Base-by-base conservation (phyloP, 192 early-diverging fungal species). In the Coemansia sp. region DNA sequence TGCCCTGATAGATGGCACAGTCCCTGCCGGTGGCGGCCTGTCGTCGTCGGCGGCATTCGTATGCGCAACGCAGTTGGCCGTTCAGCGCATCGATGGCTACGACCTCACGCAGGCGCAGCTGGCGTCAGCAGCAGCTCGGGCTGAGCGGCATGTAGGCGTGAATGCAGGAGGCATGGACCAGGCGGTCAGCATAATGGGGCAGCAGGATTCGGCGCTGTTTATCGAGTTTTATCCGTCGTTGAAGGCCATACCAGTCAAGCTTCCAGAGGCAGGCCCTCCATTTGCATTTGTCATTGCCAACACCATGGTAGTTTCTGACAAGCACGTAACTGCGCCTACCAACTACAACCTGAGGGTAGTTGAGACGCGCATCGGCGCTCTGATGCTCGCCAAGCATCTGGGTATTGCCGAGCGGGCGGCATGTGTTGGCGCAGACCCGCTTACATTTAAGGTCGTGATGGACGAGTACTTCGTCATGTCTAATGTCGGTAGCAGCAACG, bases 291-390 rank as follows among this genome's bases (percentile, higher is more conserved):
- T 96, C 43, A 89, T 98, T 66, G 92, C 94, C 34, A 91, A 98
- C 81, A 93, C 94, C 0, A 73, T 94, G 37, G 92, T 95, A 0
- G 87, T 86, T 0, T 85, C 92, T 10, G 92, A 98, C 68, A 98
- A 98, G 74, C 85, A 88, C 36, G 87, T 90, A 3, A 94, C 93
- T 8, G 94, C 90, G 2, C 92, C 94, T 6, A 88, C 83, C 5
- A 87, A 92, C 75, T 98, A 98, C 77, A 98, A 98, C 76, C 76
- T 96, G 14, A 89, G 95, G 31, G 95, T 96, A 0, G 91, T 96
- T 18, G 95, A 98, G 66, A 94, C 92, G 10, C 88, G 92, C 18
- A 69, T 95, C 3, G 94, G 88, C 11, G 90, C 91, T 3, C 74
- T 88, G 13, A 76, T 91, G 35, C 65, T 93, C 39, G 83, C 86